Conservation (phyloP, 768 basidiomycete species). For the Mycena chlorophos region DNA sequence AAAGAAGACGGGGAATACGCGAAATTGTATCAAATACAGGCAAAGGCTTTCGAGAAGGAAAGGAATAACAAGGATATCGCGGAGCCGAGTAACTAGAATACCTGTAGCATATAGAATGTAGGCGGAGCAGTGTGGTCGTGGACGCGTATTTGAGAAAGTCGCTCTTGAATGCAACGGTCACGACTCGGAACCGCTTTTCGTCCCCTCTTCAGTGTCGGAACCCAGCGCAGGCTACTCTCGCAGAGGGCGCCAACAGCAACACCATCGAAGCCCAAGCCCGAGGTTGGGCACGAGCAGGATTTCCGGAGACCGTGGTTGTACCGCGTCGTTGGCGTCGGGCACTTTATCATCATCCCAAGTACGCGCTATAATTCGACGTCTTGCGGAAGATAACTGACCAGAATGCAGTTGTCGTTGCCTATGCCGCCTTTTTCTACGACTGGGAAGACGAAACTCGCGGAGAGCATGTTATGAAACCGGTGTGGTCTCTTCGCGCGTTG, state of each 20-base stretch:
- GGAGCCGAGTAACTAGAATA: neutral
- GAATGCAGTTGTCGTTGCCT: slow-evolving; percentile 15
- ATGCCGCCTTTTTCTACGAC: slow-evolving; percentile 19
- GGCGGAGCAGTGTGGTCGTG: neutral
- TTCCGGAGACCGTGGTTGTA: slow-evolving; percentile 21
- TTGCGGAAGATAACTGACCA: neutral
- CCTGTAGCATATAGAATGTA: too few species aligned
- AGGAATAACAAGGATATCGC: neutral
- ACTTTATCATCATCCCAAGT: slow-evolving; percentile 21
- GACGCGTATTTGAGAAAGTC: neutral
- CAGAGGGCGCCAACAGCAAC: too few species aligned
- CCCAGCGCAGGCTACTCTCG: neutral
- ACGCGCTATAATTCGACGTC: too few species aligned
- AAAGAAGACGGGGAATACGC: slow-evolving; percentile 26
- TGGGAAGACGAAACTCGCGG: slow-evolving; percentile 35
- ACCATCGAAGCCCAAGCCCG: neutral
- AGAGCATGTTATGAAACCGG: slow-evolving; percentile 50
- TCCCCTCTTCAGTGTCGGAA: too few species aligned
- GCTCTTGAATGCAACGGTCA: too few species aligned
- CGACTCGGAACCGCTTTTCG: too few species aligned
- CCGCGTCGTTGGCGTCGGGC: slow-evolving; percentile 16
- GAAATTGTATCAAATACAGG: slow-evolving; percentile 28
- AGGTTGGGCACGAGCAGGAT: slow-evolving; percentile 7
- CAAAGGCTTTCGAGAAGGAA: slow-evolving; percentile 15
- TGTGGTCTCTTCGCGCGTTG: slow-evolving; percentile 24